These are phyloP conservation scores for Colletotrichum cereale DNA, from an alignment of 2,329 filamentous ascomycete genomes.

Conservation along the genomic window DNA sequence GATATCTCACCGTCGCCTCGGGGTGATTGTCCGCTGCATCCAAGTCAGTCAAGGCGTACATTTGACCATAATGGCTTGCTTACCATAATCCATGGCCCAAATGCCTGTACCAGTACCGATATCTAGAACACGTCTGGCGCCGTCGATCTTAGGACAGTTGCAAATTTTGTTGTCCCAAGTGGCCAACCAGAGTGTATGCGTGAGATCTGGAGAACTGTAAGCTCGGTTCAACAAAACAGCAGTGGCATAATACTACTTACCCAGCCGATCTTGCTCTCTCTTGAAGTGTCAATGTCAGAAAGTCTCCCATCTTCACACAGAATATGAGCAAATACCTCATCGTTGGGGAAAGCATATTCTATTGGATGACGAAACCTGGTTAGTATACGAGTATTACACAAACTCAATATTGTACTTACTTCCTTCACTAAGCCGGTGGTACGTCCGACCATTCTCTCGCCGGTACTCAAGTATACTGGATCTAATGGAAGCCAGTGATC, in stretches of 20 bases:
- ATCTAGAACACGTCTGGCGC: slow-evolving; percentile 42
- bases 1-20: slow-evolving; percentile 43
- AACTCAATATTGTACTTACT: neutral
- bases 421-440: slow-evolving; percentile 40
- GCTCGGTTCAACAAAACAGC: neutral
- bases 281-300: neutral
- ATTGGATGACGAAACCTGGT: neutral
- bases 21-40: slow-evolving; percentile 43
- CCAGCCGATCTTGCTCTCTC: slow-evolving; percentile 34
- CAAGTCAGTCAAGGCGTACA: neutral
- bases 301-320: neutral
- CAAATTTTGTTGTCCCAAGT: slow-evolving; percentile 46
- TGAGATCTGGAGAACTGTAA: slow-evolving; percentile 53
- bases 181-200: slow-evolving; percentile 65
- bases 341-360: slow-evolving; percentile 39
- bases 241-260: neutral
- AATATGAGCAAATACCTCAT: neutral
- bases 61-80: slow-evolving; percentile 37
- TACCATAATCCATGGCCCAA: slow-evolving; percentile 56
- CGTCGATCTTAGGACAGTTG: slow-evolving; percentile 33
- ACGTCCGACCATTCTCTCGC: slow-evolving; percentile 33
- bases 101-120: slow-evolving; percentile 46
- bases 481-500: neutral
- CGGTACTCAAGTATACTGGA: slow-evolving; percentile 23
- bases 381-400: rapidly evolving